Conservation (phyloP, 345 rosid species). For the Adansonia digitata region DNA sequence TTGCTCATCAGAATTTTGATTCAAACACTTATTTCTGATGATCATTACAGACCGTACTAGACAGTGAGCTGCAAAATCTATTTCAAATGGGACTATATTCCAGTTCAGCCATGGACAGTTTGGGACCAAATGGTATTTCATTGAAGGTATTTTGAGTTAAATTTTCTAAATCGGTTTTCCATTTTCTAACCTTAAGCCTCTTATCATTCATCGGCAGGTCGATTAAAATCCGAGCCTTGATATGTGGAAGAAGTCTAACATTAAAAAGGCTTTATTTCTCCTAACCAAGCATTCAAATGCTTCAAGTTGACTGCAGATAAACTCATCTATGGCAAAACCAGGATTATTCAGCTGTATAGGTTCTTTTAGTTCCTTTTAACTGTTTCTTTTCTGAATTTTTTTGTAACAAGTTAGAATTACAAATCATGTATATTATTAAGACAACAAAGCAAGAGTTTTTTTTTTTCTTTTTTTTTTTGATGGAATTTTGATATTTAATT, state of each 20-base stretch:
- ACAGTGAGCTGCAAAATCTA: slow-evolving; percentile 65
- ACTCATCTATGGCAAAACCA: slow-evolving; percentile 7
- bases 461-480: no score
- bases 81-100: slow-evolving; percentile 68
- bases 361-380: slow-evolving; percentile 41
- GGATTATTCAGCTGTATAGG: slow-evolving; percentile 43
- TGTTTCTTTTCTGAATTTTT: slow-evolving; percentile 47
- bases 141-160: background rate
- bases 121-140: slow-evolving; percentile 58
- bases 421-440: slow-evolving; percentile 30
- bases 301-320: slow-evolving; percentile 32
- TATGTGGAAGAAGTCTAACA: slow-evolving; percentile 6
- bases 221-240: slow-evolving; percentile 64
- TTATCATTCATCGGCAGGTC: slow-evolving; percentile 32
- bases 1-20: background rate
- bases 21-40: background rate
- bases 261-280: slow-evolving; percentile 11
- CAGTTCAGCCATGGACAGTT: slow-evolving; percentile 45
- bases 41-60: slow-evolving; percentile 45
- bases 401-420: slow-evolving; percentile 29
- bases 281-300: slow-evolving; percentile 23
- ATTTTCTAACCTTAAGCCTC: background rate
- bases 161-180: background rate
- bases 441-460: slow-evolving; percentile 14
- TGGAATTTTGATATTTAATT: slow-evolving; percentile 12